Evolutionary conservation across 129 eudicot genomes (phyloP).

Genomic region (Flaveria trinervia): DNA sequence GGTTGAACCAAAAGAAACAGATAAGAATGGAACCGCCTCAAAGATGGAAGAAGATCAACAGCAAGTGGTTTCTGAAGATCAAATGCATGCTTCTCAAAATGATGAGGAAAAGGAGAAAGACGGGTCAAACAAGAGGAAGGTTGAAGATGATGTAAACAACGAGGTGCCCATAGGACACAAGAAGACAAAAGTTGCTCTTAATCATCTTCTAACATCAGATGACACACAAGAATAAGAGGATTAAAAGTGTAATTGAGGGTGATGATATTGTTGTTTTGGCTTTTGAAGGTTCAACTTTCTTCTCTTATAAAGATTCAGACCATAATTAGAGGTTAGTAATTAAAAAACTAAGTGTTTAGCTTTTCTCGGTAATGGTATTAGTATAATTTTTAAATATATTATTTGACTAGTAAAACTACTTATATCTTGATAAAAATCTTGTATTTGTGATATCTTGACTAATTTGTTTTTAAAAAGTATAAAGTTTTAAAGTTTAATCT

Average conservation of each 20-base stretch:
- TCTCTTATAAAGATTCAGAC: not conserved
- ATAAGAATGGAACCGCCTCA: constrained; percentile 32
- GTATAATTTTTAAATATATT: not conserved
- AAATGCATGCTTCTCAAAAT: constrained; percentile 28
- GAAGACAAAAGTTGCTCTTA: constrained; percentile 72
- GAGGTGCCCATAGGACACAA: constrained; percentile 38
- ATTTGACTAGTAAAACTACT: not conserved
- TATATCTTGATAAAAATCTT: not conserved
- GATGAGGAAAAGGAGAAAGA: constrained; percentile 39
- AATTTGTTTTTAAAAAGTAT: too few species aligned
- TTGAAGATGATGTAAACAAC: constrained; percentile 35
- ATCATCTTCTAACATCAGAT: constrained; percentile 78
- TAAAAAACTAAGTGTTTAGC: not conserved
- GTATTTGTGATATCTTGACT: not conserved
- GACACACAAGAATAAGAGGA: constrained; percentile 85
- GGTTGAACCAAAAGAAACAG: constrained; percentile 28
- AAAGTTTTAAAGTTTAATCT: too few species aligned
- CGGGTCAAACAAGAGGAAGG: constrained; percentile 61
- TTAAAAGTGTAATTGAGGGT: constrained; percentile 18
- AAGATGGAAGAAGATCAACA: constrained; percentile 35
- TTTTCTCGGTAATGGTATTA: not conserved
- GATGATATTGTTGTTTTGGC: constrained; percentile 9
- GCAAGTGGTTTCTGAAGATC: constrained; percentile 25
- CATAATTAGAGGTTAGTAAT: not conserved
- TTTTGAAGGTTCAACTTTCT: not conserved